Evolutionary conservation across 257 asterid species (phyloP).

Genomic region (Plantago ovata): DNA sequence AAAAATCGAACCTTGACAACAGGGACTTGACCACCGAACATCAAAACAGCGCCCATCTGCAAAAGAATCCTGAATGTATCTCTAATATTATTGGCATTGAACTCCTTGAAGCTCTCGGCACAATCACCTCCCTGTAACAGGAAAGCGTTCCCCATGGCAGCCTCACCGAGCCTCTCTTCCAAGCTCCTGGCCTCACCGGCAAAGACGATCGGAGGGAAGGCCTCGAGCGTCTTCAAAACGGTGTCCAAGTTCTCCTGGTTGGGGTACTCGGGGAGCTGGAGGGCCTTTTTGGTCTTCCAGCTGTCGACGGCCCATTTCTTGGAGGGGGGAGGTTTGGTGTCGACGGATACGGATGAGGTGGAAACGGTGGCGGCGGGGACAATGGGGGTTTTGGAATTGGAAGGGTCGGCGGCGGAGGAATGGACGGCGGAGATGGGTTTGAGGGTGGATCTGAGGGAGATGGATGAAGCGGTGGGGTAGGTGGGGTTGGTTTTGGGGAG

Average conservation of each 20-base stretch:
- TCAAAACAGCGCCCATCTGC: conserved; percentile 81
- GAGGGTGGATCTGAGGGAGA: conserved; percentile 24
- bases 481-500: conserved; percentile 9
- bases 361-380: conserved; percentile 27
- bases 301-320: conserved; percentile 38
- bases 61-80: conserved; percentile 75
- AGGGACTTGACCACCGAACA: conserved; percentile 82
- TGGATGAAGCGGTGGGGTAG: no score
- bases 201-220: conserved; percentile 66
- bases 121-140: conserved; percentile 85
- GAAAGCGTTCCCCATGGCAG: conserved; percentile 76
- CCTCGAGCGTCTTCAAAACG: conserved; percentile 52
- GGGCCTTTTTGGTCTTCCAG: conserved; percentile 53
- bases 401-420: no score
- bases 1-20: conserved; percentile 49
- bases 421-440: conserved; percentile 45
- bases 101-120: conserved; percentile 87
- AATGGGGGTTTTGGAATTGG: conserved; percentile 28
- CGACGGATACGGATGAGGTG: conserved; percentile 21
- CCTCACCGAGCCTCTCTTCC: conserved; percentile 68
- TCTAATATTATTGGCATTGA: conserved; percentile 64
- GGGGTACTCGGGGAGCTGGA: conserved; percentile 54
- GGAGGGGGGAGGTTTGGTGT: neutral
- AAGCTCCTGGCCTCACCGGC: conserved; percentile 81
- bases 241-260: conserved; percentile 40